These are phyloP conservation scores for Elongisporangium anandrum DNA, from an alignment of 352 stramenopile species.

Conservation along the genomic window DNA sequence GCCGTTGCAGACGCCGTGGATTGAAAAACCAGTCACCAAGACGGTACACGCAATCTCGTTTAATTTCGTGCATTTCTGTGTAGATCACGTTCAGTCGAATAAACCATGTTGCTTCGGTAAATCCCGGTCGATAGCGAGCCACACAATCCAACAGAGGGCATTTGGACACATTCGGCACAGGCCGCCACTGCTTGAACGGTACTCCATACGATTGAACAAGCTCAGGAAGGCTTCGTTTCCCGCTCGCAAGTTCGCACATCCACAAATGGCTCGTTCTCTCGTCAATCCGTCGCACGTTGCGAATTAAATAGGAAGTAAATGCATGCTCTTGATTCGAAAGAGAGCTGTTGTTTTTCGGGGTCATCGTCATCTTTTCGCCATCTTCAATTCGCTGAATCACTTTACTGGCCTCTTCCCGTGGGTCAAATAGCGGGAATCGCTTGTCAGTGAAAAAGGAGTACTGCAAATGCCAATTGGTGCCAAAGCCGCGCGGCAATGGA, in stretches of 20 bases:
- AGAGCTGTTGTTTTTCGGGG: not conserved
- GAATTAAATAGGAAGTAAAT: constrained; percentile 81
- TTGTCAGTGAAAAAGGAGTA: constrained; percentile 85
- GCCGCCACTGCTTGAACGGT: constrained; percentile 81
- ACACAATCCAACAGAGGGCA: constrained; percentile 79
- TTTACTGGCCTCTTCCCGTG: constrained; percentile 38
- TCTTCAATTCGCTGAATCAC: constrained; percentile 40
- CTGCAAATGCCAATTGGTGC: constrained; percentile 76
- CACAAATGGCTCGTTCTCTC: constrained; percentile 73
- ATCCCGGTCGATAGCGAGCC: constrained; percentile 64
- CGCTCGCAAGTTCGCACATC: constrained; percentile 73
- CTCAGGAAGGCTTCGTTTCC: constrained; percentile 54
- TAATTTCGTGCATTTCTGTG: constrained; percentile 82
- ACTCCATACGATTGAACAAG: constrained; percentile 76
- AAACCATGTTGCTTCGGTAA: constrained; percentile 78
- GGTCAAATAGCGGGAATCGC: constrained; percentile 67
- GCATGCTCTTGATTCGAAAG: constrained; percentile 27
- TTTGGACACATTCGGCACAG: constrained; percentile 68
- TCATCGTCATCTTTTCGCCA: constrained; percentile 4
- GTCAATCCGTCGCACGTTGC: constrained; percentile 75
- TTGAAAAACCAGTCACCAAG: constrained; percentile 82
- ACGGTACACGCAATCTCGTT: constrained; percentile 53
- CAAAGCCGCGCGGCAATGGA: constrained; percentile 67
- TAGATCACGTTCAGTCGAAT: constrained; percentile 84
- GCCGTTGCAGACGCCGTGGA: constrained; percentile 58